phyloP scores from a whole-genome alignment of 331 rosid genomes.

The Cucumis variabilis region DNA sequence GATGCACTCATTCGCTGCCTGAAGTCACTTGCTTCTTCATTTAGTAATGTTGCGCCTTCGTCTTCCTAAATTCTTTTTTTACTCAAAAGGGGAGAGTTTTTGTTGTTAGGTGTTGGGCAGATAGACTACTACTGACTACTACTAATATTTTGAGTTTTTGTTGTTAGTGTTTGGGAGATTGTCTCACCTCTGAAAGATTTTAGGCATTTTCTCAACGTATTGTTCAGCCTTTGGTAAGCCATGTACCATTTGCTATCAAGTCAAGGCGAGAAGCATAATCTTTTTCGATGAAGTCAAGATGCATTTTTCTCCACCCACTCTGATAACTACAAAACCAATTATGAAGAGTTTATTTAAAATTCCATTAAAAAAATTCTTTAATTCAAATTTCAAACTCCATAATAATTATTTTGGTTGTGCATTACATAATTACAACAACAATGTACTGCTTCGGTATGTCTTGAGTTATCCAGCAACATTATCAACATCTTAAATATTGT shows the following conservation, averaged over 20 bases:
- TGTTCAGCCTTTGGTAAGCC: slow-evolving; percentile 68
- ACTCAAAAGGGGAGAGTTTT: too few species aligned
- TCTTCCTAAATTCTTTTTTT: too few species aligned
- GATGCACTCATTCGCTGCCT: too few species aligned
- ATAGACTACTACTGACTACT: too few species aligned
- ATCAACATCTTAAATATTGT: not conserved
- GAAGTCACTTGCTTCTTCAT: too few species aligned
- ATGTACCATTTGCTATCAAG: slow-evolving; percentile 66
- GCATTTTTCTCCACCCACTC: slow-evolving; percentile 69
- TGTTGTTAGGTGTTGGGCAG: too few species aligned
- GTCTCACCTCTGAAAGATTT: slow-evolving; percentile 74
- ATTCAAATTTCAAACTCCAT: not conserved
- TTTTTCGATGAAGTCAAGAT: slow-evolving; percentile 60
- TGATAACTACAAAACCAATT: slow-evolving; percentile 62
- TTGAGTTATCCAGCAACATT: not conserved
- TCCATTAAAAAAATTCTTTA: not conserved
- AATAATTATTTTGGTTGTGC: not conserved
- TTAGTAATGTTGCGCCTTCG: too few species aligned
- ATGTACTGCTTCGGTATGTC: not conserved
- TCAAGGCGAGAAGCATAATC: slow-evolving; percentile 82
- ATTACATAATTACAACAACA: not conserved
- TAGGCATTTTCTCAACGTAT: slow-evolving; percentile 64
- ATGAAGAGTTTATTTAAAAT: not conserved
- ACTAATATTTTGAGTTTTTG: too few species aligned
- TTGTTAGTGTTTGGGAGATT: slow-evolving; percentile 73